phyloP scores from a whole-genome alignment of 208 protist species.

The Acanthamoeba lenticulata region DNA sequence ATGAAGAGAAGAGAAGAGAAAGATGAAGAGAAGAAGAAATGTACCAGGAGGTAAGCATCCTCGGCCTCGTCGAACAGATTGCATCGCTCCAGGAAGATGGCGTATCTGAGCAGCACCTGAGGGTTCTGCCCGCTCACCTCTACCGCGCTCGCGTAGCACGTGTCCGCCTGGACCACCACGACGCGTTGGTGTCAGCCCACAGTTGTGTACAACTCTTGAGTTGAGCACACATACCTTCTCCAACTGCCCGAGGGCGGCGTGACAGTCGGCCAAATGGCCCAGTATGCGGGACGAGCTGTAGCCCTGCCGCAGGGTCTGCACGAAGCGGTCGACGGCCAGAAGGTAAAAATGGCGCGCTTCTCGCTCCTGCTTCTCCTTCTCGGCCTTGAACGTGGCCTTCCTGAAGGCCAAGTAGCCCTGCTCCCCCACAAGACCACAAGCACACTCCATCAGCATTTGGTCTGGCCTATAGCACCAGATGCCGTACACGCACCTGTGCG shows the following conservation, averaged over 20 bases:
- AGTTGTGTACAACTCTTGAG: background rate
- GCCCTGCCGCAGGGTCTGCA: background rate
- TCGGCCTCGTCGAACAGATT: slow-evolving; percentile 19
- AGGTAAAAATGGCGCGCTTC: slow-evolving; percentile 8
- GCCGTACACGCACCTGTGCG: background rate
- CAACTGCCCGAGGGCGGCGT: background rate
- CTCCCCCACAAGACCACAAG: background rate
- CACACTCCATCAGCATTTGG: background rate
- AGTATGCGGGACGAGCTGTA: background rate
- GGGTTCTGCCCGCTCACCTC: background rate
- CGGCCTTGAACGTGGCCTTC: slow-evolving; percentile 8
- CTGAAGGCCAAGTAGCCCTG: background rate
- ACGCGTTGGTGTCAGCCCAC: background rate
- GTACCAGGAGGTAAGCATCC: slow-evolving; percentile 11
- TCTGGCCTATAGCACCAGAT: background rate
- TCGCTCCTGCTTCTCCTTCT: slow-evolving; percentile 7
- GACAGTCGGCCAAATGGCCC: background rate
- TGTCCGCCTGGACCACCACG: background rate
- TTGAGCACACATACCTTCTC: background rate
- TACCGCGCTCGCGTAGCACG: background rate
- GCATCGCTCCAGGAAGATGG: slow-evolving; percentile 39
- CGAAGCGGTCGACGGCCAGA: background rate
- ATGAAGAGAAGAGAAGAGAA: background rate
- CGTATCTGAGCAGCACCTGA: background rate
- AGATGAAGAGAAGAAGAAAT: background rate